A percentile compares a stretch with the other conserved stretches of the same genome.
Conservation (phyloP, 768 basidiomycete species). For the Cystobasidiopsis lactophilus region DNA sequence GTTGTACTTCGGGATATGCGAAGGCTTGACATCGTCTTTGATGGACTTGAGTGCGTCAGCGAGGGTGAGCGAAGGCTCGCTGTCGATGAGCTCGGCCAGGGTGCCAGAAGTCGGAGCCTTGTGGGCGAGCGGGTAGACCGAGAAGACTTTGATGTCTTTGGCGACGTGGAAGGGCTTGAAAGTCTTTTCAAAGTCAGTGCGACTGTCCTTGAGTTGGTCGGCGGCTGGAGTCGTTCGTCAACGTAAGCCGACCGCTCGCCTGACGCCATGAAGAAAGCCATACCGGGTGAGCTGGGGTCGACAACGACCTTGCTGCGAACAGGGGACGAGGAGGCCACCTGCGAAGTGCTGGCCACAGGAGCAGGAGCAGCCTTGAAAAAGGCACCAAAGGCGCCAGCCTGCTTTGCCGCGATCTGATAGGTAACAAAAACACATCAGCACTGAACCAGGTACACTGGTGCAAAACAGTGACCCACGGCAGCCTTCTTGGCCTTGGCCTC, state of each 20-base stretch:
- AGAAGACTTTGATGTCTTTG: constrained; percentile 36
- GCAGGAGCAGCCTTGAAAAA: constrained; percentile 33
- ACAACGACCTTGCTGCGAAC: neutral
- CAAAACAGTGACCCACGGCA: neutral
- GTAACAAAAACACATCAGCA: neutral
- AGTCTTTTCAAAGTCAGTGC: constrained; percentile 45
- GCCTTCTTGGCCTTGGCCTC: constrained; percentile 35
- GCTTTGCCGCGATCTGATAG: constrained; percentile 39
- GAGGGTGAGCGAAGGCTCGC: neutral
- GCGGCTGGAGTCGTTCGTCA: neutral
- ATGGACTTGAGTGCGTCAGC: constrained; percentile 10
- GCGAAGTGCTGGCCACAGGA: neutral
- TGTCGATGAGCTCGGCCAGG: neutral
- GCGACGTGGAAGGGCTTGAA: constrained; percentile 54
- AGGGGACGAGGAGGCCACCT: neutral
- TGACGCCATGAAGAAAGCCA: no score
- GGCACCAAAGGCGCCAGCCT: constrained; percentile 48
- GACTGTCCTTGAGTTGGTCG: constrained; percentile 9
- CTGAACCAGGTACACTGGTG: neutral
- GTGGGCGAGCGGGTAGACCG: constrained; percentile 45
- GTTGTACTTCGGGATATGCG: constrained; percentile 10
- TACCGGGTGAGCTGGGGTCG: neutral
- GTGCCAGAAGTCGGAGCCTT: neutral
- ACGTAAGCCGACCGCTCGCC: neutral
- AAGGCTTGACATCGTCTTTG: constrained; percentile 5